Conservation (phyloP, 2,329 filamentous ascomycete genomes). For the Botrytis pseudocinerea region DNA sequence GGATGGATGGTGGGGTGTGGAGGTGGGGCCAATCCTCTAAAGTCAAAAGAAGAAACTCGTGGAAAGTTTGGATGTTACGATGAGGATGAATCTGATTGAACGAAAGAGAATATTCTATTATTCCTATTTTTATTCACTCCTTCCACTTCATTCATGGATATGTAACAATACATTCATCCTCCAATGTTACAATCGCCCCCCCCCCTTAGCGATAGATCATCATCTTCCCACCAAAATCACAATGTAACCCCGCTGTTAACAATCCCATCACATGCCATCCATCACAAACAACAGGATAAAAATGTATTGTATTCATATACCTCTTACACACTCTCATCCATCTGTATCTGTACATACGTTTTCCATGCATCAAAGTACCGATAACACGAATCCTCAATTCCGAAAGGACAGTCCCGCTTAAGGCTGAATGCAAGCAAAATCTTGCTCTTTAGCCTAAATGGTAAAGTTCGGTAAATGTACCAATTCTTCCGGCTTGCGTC, state of each 20-base stretch:
- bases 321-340: neutral
- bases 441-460: constrained; percentile 9
- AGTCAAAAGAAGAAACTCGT: constrained; percentile 1
- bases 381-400: neutral
- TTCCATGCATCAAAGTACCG: neutral
- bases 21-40: neutral
- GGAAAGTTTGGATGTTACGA: neutral
- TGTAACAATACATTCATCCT: neutral
- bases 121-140: neutral
- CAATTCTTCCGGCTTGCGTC: neutral
- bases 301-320: neutral
- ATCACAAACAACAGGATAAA: neutral
- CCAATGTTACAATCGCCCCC: neutral
- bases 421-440: neutral
- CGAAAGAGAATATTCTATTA: neutral
- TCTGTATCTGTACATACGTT: neutral
- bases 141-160: neutral
- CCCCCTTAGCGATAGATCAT: neutral
- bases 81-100: no score
- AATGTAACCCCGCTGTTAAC: neutral
- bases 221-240: no score
- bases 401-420: neutral
- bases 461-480: neutral
- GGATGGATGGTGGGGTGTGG: neutral
- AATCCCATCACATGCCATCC: neutral